Evolutionary conservation across 2,329 filamentous ascomycete genomes (phyloP).

Genomic region (Neocatenulostroma microsporum): DNA sequence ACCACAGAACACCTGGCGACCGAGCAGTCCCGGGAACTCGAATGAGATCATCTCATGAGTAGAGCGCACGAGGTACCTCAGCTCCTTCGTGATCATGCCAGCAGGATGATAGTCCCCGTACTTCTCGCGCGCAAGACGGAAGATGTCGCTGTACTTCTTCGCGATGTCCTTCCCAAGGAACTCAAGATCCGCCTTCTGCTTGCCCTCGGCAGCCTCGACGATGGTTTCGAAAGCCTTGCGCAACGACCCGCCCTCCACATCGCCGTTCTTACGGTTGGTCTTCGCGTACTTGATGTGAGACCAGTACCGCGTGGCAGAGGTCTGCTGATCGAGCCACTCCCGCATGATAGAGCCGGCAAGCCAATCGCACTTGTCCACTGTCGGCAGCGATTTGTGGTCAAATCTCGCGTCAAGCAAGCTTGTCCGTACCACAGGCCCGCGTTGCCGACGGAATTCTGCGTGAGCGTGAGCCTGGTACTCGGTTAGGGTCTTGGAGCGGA

Average conservation of each 20-base stretch:
- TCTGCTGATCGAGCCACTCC: neutral
- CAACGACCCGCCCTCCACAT: neutral
- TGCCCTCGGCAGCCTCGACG: neutral
- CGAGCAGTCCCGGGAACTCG: too few relatives aligned
- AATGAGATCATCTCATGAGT: too few relatives aligned
- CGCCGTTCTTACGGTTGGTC: neutral
- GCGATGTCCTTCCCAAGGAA: neutral
- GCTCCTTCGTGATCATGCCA: neutral
- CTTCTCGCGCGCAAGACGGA: neutral
- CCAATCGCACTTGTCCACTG: constrained; percentile 2
- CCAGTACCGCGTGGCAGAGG: neutral
- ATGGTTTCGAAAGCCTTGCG: neutral
- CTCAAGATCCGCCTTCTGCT: neutral
- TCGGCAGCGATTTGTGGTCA: neutral
- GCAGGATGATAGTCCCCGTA: neutral
- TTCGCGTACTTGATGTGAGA: neutral
- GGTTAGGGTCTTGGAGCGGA: neutral
- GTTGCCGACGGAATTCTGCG: neutral
- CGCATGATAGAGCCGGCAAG: constrained; percentile 1
- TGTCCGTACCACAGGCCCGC: neutral
- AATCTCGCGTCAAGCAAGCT: neutral
- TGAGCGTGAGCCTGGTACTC: neutral
- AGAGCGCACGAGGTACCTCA: constrained; percentile 1
- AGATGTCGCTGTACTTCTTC: neutral
- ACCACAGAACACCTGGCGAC: too few relatives aligned